Percentiles rank a stretch among this genome's conserved stretches.
Conservation (phyloP, 1,284 basidiomycete species). For the Phenoliferia sp. region DNA sequence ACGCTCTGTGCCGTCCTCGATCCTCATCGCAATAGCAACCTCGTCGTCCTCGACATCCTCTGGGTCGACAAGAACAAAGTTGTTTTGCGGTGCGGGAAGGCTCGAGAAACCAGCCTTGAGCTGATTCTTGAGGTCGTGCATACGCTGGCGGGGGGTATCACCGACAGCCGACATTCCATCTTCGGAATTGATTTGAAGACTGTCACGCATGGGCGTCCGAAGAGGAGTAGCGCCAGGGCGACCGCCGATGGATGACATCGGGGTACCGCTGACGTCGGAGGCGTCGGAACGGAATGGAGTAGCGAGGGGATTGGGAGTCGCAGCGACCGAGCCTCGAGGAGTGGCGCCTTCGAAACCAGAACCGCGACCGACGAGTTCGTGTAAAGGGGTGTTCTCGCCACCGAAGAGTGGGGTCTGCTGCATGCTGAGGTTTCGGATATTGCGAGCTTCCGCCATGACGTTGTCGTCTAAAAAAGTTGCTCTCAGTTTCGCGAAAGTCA, state of each 20-base stretch:
- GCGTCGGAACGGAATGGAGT: slow-evolving; percentile 62
- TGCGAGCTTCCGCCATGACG: slow-evolving; percentile 88
- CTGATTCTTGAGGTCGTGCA: slow-evolving; percentile 61
- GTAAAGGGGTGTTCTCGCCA: slow-evolving; percentile 91
- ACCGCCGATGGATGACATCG: slow-evolving; percentile 48
- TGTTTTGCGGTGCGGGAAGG: slow-evolving; percentile 91
- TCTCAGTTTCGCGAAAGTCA: not conserved
- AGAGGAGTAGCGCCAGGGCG: slow-evolving; percentile 62
- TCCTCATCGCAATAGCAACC: slow-evolving; percentile 44
- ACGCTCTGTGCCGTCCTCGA: slow-evolving; percentile 88
- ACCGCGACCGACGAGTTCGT: slow-evolving; percentile 60
- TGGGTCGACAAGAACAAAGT: slow-evolving; percentile 90
- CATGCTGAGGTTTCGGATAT: slow-evolving; percentile 85
- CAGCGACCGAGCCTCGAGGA: slow-evolving; percentile 76
- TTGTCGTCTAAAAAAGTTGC: slow-evolving; percentile 63
- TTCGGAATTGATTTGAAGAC: slow-evolving; percentile 69
- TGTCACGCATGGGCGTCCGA: slow-evolving; percentile 87
- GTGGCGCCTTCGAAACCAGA: slow-evolving; percentile 89
- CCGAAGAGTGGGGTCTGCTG: slow-evolving; percentile 92
- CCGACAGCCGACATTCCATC: slow-evolving; percentile 51
- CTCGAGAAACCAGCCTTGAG: slow-evolving; percentile 75
- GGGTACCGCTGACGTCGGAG: slow-evolving; percentile 58
- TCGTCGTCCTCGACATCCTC: slow-evolving; percentile 62
- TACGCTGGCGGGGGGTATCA: slow-evolving; percentile 68
- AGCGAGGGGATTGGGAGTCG: slow-evolving; percentile 92